Evolutionary conservation across 1,284 basidiomycete species (phyloP).

Genomic region (Sanguinoderma infundibulare): DNA sequence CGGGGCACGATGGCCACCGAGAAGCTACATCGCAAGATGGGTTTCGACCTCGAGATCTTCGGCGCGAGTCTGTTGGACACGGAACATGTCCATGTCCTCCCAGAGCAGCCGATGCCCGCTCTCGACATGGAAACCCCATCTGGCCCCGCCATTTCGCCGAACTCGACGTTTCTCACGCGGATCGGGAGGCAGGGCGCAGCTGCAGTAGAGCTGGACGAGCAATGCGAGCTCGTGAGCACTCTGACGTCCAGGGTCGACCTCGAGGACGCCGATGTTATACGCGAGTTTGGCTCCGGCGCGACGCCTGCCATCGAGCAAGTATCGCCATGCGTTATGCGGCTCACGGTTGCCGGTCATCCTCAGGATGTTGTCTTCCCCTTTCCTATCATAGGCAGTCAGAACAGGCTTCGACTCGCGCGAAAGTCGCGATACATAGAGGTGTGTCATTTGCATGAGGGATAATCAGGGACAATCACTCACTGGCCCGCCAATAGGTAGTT

Average conservation of each 20-base stretch:
- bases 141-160: no score
- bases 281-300: slow-evolving; percentile 27
- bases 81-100: slow-evolving; percentile 36
- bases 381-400: slow-evolving; percentile 36
- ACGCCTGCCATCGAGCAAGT: slow-evolving; percentile 31
- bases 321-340: slow-evolving; percentile 38
- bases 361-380: slow-evolving; percentile 41
- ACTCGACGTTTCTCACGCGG: background rate
- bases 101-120: slow-evolving; percentile 21
- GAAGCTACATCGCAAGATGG: slow-evolving; percentile 33
- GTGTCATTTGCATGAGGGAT: slow-evolving; percentile 9
- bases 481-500: slow-evolving; percentile 30
- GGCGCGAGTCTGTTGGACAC: slow-evolving; percentile 35
- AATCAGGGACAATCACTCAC: slow-evolving; percentile 18
- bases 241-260: slow-evolving; percentile 33
- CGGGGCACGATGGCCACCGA: no score
- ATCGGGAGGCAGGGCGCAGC: slow-evolving; percentile 12
- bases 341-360: slow-evolving; percentile 30
- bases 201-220: slow-evolving; percentile 37
- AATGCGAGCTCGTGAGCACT: slow-evolving; percentile 33
- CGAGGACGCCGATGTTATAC: slow-evolving; percentile 27
- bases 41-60: slow-evolving; percentile 35
- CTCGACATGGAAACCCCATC: no score
- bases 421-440: slow-evolving; percentile 60
- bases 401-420: slow-evolving; percentile 50